Percentiles rank a stretch among this genome's conserved stretches.
Evolutionary conservation across 179 eudicot genomes (phyloP).

Genomic region (Amaranthus tricolor): DNA sequence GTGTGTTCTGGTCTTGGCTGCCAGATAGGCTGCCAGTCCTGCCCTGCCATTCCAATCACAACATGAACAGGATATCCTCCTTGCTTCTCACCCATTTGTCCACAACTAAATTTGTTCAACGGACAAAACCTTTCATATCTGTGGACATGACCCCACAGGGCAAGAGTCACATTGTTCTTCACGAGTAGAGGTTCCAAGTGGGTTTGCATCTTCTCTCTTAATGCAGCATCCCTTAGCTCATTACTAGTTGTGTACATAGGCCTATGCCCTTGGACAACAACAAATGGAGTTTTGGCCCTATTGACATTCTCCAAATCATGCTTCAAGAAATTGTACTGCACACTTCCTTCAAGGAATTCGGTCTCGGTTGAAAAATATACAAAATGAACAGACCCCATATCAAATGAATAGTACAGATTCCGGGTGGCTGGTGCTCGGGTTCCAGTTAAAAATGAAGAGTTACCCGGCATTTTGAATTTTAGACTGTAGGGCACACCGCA

Average conservation of each 20-base stretch:
- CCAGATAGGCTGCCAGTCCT: constrained; percentile 97
- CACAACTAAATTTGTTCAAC: constrained; percentile 77
- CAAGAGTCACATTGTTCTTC: constrained; percentile 79
- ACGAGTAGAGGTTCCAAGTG: constrained; percentile 83
- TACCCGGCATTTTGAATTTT: constrained; percentile 92
- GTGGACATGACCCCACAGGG: constrained; percentile 97
- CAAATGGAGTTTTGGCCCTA: constrained; percentile 76
- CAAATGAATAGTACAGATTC: constrained; percentile 82
- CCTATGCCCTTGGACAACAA: constrained; percentile 96
- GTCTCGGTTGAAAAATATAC: constrained; percentile 91
- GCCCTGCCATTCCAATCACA: constrained; percentile 98
- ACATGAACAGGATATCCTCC: constrained; percentile 66
- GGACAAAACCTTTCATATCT: constrained; percentile 95
- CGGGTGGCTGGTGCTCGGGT: constrained; percentile 77
- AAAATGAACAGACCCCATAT: constrained; percentile 78
- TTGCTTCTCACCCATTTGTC: constrained; percentile 38
- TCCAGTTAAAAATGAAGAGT: constrained; percentile 75
- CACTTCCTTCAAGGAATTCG: constrained; percentile 73
- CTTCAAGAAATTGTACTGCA: constrained; percentile 71
- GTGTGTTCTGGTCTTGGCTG: constrained; percentile 73
- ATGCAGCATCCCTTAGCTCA: constrained; percentile 53
- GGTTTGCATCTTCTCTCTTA: constrained; percentile 54
- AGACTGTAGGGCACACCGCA: constrained; percentile 97
- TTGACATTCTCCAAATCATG: constrained; percentile 77
- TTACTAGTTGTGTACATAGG: constrained; percentile 97